phyloP scores from a whole-genome alignment of 176 grass and related monocot genomes.

The Urochloa ruziziensis region DNA sequence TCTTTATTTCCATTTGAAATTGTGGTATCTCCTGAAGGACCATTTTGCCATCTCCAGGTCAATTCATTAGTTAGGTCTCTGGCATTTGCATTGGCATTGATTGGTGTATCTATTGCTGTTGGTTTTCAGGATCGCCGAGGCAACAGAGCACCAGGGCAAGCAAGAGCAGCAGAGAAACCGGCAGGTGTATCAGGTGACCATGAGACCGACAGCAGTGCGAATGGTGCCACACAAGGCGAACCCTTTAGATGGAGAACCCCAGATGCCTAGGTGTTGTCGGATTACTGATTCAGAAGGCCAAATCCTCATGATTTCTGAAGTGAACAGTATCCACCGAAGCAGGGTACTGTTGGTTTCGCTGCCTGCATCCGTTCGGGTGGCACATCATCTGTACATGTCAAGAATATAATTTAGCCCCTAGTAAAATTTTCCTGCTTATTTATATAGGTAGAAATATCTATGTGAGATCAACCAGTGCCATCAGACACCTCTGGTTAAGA shows the following conservation, averaged over 20 bases:
- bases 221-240: constrained; percentile 6
- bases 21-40: neutral
- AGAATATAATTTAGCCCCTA: neutral
- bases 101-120: neutral
- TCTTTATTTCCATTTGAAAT: constrained; percentile 21
- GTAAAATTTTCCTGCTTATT: constrained; percentile 22
- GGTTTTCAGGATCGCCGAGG: constrained; percentile 63
- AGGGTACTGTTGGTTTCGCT: neutral
- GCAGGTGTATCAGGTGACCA: constrained; percentile 19
- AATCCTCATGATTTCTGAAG: constrained; percentile 14
- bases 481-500: constrained; percentile 5
- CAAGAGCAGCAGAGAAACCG: constrained; percentile 39
- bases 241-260: constrained; percentile 66
- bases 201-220: constrained; percentile 20
- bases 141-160: constrained; percentile 45
- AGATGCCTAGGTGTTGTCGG: constrained; percentile 12
- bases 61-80: neutral
- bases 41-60: neutral
- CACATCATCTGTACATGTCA: constrained; percentile 30
- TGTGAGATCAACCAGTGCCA: neutral
- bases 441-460: constrained; percentile 18
- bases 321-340: neutral
- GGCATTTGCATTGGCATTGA: neutral
- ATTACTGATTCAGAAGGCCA: neutral
- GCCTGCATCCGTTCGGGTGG: neutral